phyloP scores from a whole-genome alignment of 2,329 filamentous ascomycete genomes.

The Fusarium sulawesiense region DNA sequence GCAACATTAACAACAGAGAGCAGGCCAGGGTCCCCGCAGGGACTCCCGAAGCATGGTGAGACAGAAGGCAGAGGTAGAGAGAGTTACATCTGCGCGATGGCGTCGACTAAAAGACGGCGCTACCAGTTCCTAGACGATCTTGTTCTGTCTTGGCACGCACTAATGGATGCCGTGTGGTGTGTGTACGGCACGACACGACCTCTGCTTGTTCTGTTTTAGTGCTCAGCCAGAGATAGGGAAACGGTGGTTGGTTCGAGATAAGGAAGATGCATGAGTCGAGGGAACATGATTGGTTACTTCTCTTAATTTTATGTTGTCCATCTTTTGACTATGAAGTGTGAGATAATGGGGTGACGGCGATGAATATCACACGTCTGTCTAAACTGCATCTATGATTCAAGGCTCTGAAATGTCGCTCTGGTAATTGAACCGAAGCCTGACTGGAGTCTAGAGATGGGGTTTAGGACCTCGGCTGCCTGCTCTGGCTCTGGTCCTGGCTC shows the following conservation, averaged over 20 bases:
- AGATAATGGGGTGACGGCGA: conserved; percentile 43
- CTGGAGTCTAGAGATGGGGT: conserved; percentile 14
- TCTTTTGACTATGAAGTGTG: conserved; percentile 48
- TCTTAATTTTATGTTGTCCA: conserved; percentile 57
- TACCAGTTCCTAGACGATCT: conserved; percentile 34
- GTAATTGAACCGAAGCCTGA: background rate
- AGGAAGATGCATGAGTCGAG: conserved; percentile 46
- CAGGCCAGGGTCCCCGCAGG: conserved; percentile 39
- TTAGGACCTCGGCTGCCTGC: conserved; percentile 16
- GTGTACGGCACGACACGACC: conserved; percentile 36
- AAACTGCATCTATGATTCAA: conserved; percentile 28
- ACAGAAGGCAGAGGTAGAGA: conserved; percentile 37
- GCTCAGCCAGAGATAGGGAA: conserved; percentile 25
- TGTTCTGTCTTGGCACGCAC: conserved; percentile 30
- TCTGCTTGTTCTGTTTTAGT: conserved; percentile 43
- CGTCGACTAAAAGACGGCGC: conserved; percentile 36
- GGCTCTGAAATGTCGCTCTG: background rate
- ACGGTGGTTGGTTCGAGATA: conserved; percentile 57
- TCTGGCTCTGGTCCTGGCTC: conserved; percentile 4
- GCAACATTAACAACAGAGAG: conserved; percentile 16
- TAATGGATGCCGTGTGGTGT: conserved; percentile 37
- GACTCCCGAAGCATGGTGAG: conserved; percentile 46
- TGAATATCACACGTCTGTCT: conserved; percentile 25
- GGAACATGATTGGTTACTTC: conserved; percentile 53
- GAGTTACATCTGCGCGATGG: conserved; percentile 41